Conservation (phyloP, 202 grass and related monocot species). For the Panicum hallii region DNA sequence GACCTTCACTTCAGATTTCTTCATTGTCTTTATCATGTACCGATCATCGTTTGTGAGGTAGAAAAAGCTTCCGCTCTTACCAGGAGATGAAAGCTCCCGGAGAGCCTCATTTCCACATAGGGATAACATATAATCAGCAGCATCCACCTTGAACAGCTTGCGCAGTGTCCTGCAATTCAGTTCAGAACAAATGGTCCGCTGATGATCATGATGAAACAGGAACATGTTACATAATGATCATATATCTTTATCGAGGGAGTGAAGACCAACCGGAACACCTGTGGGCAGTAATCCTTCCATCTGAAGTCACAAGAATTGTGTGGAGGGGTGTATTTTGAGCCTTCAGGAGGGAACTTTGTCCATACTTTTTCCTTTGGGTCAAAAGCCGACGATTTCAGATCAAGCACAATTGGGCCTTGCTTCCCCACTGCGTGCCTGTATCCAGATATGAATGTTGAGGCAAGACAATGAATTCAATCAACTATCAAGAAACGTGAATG, state of each 20-base stretch:
- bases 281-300: constrained; percentile 99
- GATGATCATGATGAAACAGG: constrained; percentile 37
- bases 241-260: constrained; percentile 42
- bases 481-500: constrained; percentile 1
- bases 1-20: constrained; percentile 99
- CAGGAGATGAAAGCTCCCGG: constrained; percentile 91
- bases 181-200: constrained; percentile 29
- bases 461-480: constrained; percentile 3
- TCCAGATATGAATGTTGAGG: constrained; percentile 35
- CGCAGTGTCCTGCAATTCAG: constrained; percentile 73
- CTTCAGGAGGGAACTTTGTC: constrained; percentile 96
- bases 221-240: constrained; percentile 28
- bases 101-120: constrained; percentile 96
- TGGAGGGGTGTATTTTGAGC: constrained; percentile 84
- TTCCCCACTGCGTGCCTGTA: constrained; percentile 93
- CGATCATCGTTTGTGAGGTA: constrained; percentile 92
- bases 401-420: constrained; percentile 69
- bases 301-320: constrained; percentile 94
- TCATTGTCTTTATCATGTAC: constrained; percentile 99
- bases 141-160: constrained; percentile 95
- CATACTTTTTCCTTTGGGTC: constrained; percentile 93
- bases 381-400: constrained; percentile 92
- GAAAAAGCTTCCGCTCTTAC: constrained; percentile 99
- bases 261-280: constrained; percentile 80
- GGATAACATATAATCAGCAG: constrained; percentile 97